Base-by-base conservation (phyloP, 768 basidiomycete genomes). In the Collybia mongolica region DNA sequence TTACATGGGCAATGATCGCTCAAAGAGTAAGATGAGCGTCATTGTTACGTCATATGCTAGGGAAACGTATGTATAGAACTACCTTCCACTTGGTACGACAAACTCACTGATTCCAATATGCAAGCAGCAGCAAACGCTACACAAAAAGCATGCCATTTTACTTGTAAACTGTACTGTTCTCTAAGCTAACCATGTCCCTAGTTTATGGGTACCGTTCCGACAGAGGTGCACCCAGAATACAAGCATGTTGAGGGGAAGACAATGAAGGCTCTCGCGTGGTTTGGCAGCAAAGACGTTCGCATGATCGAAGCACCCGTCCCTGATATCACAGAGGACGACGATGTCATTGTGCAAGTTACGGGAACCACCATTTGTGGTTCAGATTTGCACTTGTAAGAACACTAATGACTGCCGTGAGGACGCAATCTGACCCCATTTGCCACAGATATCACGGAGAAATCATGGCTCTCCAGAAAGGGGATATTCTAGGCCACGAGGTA, bases 291-390 rank as follows among this genome's bases (percentile, higher is more conserved):
- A 38, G 77, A 82, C 53, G 80, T 74, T 17, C 66, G 72, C 11
- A 53, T 75, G 48, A 53, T 73, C 26, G 65, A 71, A n/a, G 72
- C 67, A 0, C 68, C 71, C 8, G 61, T 72, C 62, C 69, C 80
- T 2, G 81, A 81, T 49, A 79, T 90, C 58, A 84, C 80, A 1
- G 81, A 89, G 52, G 79, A 82, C n/a, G 77, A 83, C 59, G 89
- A 93, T 56, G 83, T 90, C 46, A 81, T 91, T 48, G 58, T 91
- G 48, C 79, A 81, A 64, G 81, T 90, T 3, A 90, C 89, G 18
- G 88, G 88, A 0, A 83, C 84, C 0, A 91, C 86, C 15, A 81
- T 88, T 42, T 88, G 86, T 55, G 83, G 88, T 5, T 82, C 79
- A 5, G 83, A 86, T 59, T 66, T 85, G 15, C 84, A 86, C 60